Conservation (phyloP, 2,329 filamentous ascomycete genomes). For the Trichoderma oligosporum region DNA sequence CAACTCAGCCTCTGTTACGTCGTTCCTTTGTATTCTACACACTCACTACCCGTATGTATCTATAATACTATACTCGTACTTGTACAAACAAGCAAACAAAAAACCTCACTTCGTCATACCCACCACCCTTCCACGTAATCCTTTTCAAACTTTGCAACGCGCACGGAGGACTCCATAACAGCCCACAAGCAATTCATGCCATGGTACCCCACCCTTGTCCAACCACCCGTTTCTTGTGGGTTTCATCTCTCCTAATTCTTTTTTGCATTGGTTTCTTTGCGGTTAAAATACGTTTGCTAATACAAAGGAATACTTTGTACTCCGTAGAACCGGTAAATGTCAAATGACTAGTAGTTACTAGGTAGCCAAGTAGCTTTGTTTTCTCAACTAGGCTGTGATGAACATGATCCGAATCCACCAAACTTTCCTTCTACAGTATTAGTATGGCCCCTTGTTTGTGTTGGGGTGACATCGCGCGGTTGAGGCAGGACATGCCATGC, state of each 20-base stretch:
- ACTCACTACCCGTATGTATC: too few species aligned
- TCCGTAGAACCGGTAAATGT: neutral
- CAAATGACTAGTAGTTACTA: too few species aligned
- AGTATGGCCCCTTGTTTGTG: constrained; percentile 11
- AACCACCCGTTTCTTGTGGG: constrained; percentile 1
- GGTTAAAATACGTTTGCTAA: constrained; percentile 9
- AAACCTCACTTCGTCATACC: too few species aligned
- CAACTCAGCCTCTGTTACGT: too few species aligned
- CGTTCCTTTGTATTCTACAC: too few species aligned
- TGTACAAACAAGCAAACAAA: too few species aligned
- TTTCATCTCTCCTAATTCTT: constrained; percentile 2
- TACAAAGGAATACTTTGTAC: neutral
- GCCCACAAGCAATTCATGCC: too few species aligned
- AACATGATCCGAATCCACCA: constrained; percentile 1
- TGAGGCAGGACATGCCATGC: neutral
- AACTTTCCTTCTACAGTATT: neutral
- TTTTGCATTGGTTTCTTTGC: neutral
- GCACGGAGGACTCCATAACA: too few species aligned
- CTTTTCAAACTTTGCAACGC: too few species aligned
- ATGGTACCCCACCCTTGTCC: neutral
- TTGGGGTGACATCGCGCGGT: constrained; percentile 15
- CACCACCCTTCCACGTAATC: too few species aligned
- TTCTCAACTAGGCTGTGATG: constrained; percentile 2
- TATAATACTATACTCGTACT: too few species aligned
- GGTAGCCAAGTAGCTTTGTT: neutral